phyloP scores from a whole-genome alignment of 148 eudicot species.

The Mesembryanthemum crystallinum region DNA sequence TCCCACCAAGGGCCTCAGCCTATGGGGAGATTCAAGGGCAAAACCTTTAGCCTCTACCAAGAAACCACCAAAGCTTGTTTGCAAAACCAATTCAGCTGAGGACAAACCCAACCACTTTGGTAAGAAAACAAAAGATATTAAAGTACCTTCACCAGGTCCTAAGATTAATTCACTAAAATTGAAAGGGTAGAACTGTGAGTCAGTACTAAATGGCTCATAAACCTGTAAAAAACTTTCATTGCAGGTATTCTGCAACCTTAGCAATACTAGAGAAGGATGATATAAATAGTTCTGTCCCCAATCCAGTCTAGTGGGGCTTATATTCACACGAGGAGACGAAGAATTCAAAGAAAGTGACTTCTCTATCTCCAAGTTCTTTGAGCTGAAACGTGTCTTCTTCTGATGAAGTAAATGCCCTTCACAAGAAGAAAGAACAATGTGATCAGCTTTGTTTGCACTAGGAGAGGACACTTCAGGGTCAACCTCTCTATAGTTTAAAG shows the following conservation, averaged over 20 bases:
- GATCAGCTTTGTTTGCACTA: constrained; percentile 21
- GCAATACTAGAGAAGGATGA: constrained; percentile 52
- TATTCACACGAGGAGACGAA: constrained; percentile 44
- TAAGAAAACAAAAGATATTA: constrained; percentile 64
- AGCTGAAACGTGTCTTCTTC: constrained; percentile 26
- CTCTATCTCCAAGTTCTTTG: constrained; percentile 35
- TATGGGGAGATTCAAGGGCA: constrained; percentile 67
- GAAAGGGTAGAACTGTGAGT: constrained; percentile 76
- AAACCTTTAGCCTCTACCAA: constrained; percentile 64
- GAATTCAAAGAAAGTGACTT: constrained; percentile 37
- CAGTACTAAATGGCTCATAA: constrained; percentile 68
- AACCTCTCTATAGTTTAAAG: constrained; percentile 40
- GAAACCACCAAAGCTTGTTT: constrained; percentile 84
- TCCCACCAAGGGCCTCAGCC: constrained; percentile 39
- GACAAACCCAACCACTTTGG: constrained; percentile 68
- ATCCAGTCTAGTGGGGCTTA: constrained; percentile 57
- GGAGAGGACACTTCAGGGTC: constrained; percentile 29
- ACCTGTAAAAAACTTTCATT: constrained; percentile 37
- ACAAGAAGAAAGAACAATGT: constrained; percentile 42
- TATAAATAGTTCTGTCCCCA: constrained; percentile 74
- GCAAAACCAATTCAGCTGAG: constrained; percentile 64
- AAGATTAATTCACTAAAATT: constrained; percentile 57
- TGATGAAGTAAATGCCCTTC: constrained; percentile 32
- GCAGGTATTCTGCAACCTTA: constrained; percentile 59
- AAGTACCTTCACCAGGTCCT: constrained; percentile 70